These are phyloP conservation scores for Magnusiomyces sp. DNA, from an alignment of 1,139 yeast species.

Conservation along the genomic window DNA sequence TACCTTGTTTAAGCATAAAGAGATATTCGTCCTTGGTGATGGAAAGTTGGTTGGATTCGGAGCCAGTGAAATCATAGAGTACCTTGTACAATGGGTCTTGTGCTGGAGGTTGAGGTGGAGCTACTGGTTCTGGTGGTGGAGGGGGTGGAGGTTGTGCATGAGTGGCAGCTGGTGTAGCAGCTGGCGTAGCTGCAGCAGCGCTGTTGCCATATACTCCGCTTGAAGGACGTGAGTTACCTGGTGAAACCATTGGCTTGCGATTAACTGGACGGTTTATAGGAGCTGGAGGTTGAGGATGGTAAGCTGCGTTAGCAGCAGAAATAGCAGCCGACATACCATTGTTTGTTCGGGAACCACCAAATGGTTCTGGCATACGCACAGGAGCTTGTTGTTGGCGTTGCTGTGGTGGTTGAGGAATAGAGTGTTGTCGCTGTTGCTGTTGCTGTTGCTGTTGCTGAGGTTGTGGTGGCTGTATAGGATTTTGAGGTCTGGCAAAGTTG, in stretches of 20 bases:
- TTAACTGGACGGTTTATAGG: slow-evolving; percentile 21
- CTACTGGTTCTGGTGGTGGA: slow-evolving; percentile 50
- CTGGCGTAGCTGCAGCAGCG: slow-evolving; percentile 17
- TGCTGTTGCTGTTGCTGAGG: slow-evolving; percentile 20
- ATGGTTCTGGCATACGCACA: slow-evolving; percentile 15
- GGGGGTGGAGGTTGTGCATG: slow-evolving; percentile 23
- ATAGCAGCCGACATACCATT: not conserved
- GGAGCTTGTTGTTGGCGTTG: slow-evolving; percentile 10
- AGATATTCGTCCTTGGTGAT: slow-evolving; percentile 67
- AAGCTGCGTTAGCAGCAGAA: slow-evolving; percentile 3
- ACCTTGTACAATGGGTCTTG: slow-evolving; percentile 76
- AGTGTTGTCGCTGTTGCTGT: slow-evolving; percentile 15
- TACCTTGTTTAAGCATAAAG: slow-evolving; percentile 56
- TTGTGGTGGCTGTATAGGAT: slow-evolving; percentile 18
- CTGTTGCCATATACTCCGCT: not conserved
- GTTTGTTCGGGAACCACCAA: not conserved
- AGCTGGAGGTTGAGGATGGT: slow-evolving; percentile 9
- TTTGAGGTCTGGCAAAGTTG: slow-evolving; percentile 28
- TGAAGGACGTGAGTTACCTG: slow-evolving; percentile 2
- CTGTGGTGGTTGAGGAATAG: slow-evolving; percentile 8
- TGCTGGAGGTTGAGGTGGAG: slow-evolving; percentile 51
- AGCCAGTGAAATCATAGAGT: slow-evolving; percentile 81
- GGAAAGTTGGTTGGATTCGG: slow-evolving; percentile 75
- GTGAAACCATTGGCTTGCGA: slow-evolving; percentile 13
- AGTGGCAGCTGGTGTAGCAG: slow-evolving; percentile 17